Evolutionary conservation across 768 basidiomycete genomes (phyloP), one percentile per base, ranked within the genome.

Genomic region (Collybiopsis luxurians): DNA sequence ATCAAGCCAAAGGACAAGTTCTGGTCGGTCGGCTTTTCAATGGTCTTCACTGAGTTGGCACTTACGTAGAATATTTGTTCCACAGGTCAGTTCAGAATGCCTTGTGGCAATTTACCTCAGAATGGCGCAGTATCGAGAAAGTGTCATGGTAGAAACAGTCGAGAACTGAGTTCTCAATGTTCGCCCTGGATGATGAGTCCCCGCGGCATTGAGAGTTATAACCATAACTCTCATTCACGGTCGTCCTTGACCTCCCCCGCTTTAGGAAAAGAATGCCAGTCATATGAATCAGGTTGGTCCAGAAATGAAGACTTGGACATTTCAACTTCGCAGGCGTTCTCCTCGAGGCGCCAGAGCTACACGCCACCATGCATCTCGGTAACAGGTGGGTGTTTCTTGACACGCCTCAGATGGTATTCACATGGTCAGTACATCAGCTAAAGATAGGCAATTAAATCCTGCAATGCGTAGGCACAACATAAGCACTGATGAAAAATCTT

Each of bases 281-380:
- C 71, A 2, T 79, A 76, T 44, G 72, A 70, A 1, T 73, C 74
- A 19, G 59, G 69, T n/a, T 80, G 78, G 76, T 67, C 51, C 15
- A 27, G 24, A 12, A 26, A 26, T n/a, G 38, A 53, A 6, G 24
- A 42, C 21, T 19, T 42, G 23, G 51, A 40, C 40, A 49, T 49
- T 21, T 21, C 48, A 28, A 17, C 45, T 36, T 34, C 48, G n/a
- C 48, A 49, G 23, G n/a, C 51, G 21, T 53, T 39, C 24, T 53
- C 51, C 23, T 38, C 51, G 21, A 36, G n/a, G 13, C 51, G 40
- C 24, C 51, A 53, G 15, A 12, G 19, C 9, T 53, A 53, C 36
- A 27, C 38, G 21, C 40, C 51, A 24, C 28, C 51, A 19, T 53
- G 40, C 23, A 42, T 38, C 3, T 11, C 51, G 27, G 38, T 24